Conservation (phyloP, 1,139 yeast genomes). For the Saccharomyces hybrid region DNA sequence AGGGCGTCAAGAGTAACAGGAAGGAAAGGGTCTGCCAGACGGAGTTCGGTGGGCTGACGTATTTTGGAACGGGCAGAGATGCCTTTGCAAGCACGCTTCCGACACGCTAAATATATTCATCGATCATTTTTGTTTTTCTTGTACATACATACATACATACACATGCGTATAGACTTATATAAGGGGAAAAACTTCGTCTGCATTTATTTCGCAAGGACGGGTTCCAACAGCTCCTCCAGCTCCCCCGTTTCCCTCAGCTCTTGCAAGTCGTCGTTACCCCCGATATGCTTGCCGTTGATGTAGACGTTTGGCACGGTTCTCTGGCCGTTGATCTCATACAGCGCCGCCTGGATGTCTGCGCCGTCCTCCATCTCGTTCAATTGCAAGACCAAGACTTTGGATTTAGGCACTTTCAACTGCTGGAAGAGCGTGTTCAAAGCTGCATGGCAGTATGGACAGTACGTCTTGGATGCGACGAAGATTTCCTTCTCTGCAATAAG, state of each 20-base stretch:
- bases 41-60: conserved; percentile 28
- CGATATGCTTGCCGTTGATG: conserved; percentile 83
- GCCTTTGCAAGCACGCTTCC: conserved; percentile 12
- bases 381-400: conserved; percentile 56
- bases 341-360: conserved; percentile 64
- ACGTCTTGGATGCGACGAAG: conserved; percentile 78
- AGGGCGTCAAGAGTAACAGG: conserved; percentile 8
- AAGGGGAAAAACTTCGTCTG: background rate
- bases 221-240: conserved; percentile 28
- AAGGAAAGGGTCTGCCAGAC: conserved; percentile 26
- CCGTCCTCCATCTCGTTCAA: conserved; percentile 55
- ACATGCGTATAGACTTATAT: background rate
- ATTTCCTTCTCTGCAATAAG: conserved; percentile 61
- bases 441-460: conserved; percentile 64
- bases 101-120: background rate
- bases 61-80: conserved; percentile 18
- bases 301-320: conserved; percentile 88
- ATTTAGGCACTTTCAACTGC: conserved; percentile 33
- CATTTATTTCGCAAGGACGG: background rate
- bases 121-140: background rate
- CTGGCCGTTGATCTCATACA: conserved; percentile 74
- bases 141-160: background rate
- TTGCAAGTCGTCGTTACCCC: conserved; percentile 88
- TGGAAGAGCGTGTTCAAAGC: conserved; percentile 50
- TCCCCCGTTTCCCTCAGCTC: conserved; percentile 41